Conservation (phyloP, 352 stramenopile genomes). For the Pythium oligandrum region DNA sequence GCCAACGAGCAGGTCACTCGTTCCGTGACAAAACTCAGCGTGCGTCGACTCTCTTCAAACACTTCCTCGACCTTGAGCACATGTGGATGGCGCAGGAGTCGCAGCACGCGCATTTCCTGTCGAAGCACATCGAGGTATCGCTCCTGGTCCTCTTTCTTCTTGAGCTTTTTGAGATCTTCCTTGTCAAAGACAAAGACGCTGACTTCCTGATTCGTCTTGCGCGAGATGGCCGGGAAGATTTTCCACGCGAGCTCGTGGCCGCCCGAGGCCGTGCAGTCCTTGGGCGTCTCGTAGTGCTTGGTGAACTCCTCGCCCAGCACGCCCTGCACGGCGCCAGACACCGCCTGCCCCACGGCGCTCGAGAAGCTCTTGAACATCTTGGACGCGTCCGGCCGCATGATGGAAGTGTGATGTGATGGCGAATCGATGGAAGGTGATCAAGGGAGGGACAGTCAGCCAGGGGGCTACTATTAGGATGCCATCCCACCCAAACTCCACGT, state of each 20-base stretch:
- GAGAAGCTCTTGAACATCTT: constrained; percentile 80
- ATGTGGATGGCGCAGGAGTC: constrained; percentile 80
- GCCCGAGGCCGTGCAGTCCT: constrained; percentile 78
- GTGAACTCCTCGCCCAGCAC: constrained; percentile 80
- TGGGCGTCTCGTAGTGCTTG: constrained; percentile 84
- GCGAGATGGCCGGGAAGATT: constrained; percentile 77
- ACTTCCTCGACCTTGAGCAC: constrained; percentile 90
- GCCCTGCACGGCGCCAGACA: constrained; percentile 31
- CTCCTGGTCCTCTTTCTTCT: constrained; percentile 84
- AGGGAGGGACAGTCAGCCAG: no score
- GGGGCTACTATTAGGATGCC: no score
- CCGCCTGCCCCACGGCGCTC: constrained; percentile 38
- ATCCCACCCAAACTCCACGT: no score
- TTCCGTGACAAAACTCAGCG: constrained; percentile 88
- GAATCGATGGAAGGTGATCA: no score
- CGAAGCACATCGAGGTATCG: constrained; percentile 83
- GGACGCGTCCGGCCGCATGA: no score
- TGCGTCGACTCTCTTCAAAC: constrained; percentile 82
- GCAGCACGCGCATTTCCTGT: constrained; percentile 86
- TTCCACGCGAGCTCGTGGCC: constrained; percentile 82
- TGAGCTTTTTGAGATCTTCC: constrained; percentile 76
- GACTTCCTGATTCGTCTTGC: constrained; percentile 75
- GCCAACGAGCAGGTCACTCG: constrained; percentile 87
- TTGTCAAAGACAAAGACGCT: constrained; percentile 88
- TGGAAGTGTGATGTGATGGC: no score